phyloP scores from a whole-genome alignment of 148 eudicot genomes.

The Silene latifolia region DNA sequence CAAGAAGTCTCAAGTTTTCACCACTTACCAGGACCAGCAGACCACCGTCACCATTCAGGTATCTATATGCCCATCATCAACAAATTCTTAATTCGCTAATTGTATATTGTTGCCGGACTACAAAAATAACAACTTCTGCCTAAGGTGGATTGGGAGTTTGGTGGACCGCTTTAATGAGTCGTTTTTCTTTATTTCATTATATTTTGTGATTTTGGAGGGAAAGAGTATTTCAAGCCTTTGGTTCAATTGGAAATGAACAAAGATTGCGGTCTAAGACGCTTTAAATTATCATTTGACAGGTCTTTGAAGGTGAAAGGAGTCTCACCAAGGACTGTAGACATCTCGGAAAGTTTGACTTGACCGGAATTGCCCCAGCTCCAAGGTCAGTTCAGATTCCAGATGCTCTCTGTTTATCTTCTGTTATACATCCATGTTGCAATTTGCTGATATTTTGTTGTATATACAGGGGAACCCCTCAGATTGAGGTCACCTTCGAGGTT shows the following conservation, averaged over 20 bases:
- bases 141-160: too few relatives aligned
- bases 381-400: constrained; percentile 33
- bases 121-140: too few relatives aligned
- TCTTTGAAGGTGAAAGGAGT: constrained; percentile 74
- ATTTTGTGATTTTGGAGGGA: background rate
- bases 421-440: background rate
- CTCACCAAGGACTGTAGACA: constrained; percentile 63
- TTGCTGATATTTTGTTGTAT: constrained; percentile 4
- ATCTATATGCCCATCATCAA: background rate
- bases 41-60: constrained; percentile 75
- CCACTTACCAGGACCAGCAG: constrained; percentile 86
- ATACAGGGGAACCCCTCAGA: constrained; percentile 73
- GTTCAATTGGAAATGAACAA: background rate
- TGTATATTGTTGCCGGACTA: too few relatives aligned
- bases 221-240: too few relatives aligned
- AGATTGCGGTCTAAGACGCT: constrained; percentile 3
- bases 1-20: constrained; percentile 76
- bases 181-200: background rate
- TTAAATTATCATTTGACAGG: constrained; percentile 27
- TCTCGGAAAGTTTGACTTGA: constrained; percentile 65
- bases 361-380: constrained; percentile 75
- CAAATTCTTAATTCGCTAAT: background rate
- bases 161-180: background rate
- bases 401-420: background rate
- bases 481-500: constrained; percentile 77